phyloP scores from a whole-genome alignment of 192 early-diverging fungal genomes.

The Jimgerdemannia flammicorona region DNA sequence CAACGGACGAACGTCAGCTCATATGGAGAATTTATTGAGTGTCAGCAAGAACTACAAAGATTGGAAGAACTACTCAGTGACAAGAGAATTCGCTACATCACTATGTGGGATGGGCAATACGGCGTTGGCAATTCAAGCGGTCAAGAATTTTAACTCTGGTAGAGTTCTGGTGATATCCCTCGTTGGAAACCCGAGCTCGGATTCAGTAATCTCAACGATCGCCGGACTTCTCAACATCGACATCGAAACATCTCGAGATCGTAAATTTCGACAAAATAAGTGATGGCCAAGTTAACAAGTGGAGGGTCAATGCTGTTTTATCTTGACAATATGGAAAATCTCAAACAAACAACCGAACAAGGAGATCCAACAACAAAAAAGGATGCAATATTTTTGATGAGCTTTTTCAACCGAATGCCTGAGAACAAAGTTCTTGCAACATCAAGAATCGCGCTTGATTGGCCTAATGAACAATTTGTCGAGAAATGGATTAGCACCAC shows the following conservation, averaged over 20 bases:
- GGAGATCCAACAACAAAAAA: neutral
- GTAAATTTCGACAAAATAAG: too few species aligned
- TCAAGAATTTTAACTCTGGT: too few species aligned
- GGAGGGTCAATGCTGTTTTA: neutral
- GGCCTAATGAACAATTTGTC: neutral
- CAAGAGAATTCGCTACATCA: neutral
- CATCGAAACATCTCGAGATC: too few species aligned
- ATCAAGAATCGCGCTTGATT: neutral
- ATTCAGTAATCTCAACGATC: too few species aligned
- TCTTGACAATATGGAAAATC: neutral
- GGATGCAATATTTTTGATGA: neutral
- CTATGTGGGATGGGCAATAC: neutral
- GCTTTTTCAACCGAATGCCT: neutral
- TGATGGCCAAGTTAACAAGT: too few species aligned
- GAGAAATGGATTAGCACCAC: neutral
- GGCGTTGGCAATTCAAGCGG: too few species aligned
- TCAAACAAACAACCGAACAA: neutral
- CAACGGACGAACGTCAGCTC: neutral
- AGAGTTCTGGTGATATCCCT: too few species aligned
- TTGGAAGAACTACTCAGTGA: neutral
- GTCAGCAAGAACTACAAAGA: neutral
- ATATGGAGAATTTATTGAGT: neutral
- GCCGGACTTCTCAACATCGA: too few species aligned
- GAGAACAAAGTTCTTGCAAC: neutral
- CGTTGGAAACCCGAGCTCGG: too few species aligned